These are phyloP conservation scores for Hyparrhenia diplandra DNA, from an alignment of 176 grass and related monocot species.

Conservation along the genomic window DNA sequence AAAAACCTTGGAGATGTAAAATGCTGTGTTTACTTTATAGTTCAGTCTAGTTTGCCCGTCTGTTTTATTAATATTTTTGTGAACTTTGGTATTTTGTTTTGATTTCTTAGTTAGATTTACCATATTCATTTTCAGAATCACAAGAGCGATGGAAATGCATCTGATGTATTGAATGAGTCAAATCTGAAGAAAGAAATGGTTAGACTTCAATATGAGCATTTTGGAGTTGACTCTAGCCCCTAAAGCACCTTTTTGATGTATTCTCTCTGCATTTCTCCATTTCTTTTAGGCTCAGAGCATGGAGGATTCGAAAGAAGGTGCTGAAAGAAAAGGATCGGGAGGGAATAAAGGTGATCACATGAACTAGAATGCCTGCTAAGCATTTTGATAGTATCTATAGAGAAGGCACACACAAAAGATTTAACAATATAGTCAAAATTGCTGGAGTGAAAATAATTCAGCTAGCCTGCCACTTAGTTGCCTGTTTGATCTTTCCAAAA, in stretches of 20 bases:
- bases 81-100: neutral
- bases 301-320: neutral
- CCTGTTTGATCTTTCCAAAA: no score
- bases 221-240: neutral
- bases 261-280: neutral
- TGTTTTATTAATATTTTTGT: neutral
- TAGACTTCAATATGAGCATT: constrained; percentile 3
- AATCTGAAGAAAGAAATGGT: constrained; percentile 17
- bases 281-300: constrained; percentile 15
- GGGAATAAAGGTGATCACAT: constrained; percentile 5
- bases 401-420: neutral
- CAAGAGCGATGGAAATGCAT: neutral
- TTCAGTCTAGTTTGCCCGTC: neutral
- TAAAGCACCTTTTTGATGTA: neutral
- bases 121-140: constrained; percentile 12
- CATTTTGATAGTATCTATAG: neutral
- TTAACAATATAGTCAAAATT: no score
- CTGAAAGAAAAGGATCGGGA: constrained; percentile 16
- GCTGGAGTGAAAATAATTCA: no score
- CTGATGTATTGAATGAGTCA: neutral
- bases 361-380: neutral
- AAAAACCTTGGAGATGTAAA: neutral
- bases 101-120: constrained; percentile 11
- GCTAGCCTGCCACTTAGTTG: no score
- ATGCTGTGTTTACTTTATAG: neutral